These are phyloP conservation scores for Thelephora ganbajun DNA, from an alignment of 768 basidiomycete species.

Conservation along the genomic window DNA sequence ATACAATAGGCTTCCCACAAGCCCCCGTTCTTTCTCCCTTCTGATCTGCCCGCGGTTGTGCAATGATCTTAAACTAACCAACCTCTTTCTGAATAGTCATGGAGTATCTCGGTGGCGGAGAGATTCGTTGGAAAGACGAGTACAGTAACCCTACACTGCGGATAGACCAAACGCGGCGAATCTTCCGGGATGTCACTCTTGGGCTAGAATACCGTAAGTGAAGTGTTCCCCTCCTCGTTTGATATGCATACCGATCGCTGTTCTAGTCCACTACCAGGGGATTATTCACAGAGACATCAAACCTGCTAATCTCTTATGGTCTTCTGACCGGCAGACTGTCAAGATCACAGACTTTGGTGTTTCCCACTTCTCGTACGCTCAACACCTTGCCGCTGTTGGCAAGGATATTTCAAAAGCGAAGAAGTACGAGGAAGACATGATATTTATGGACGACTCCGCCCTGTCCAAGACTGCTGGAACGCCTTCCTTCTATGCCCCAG, in stretches of 20 bases:
- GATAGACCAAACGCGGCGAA: slow-evolving; percentile 71
- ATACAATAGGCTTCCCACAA: not conserved
- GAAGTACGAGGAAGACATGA: slow-evolving; percentile 32
- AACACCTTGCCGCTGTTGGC: slow-evolving; percentile 56
- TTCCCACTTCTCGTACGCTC: slow-evolving; percentile 88
- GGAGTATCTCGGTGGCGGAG: slow-evolving; percentile 93
- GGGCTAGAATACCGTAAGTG: slow-evolving; percentile 81
- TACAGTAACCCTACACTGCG: slow-evolving; percentile 60
- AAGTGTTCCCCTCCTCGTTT: slow-evolving; percentile 21
- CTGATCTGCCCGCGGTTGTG: not conserved
- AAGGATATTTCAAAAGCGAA: slow-evolving; percentile 9
- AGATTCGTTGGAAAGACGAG: slow-evolving; percentile 76
- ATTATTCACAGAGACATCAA: slow-evolving; percentile 99
- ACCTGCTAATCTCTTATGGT: slow-evolving; percentile 92
- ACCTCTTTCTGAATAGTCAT: slow-evolving; percentile 43
- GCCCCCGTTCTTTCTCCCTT: not conserved
- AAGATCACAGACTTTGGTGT: slow-evolving; percentile 99
- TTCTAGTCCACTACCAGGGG: slow-evolving; percentile 88
- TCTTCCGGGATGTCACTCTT: slow-evolving; percentile 85
- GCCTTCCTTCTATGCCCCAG: slow-evolving; percentile 93
- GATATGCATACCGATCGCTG: slow-evolving; percentile 5
- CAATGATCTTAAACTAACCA: slow-evolving; percentile 10
- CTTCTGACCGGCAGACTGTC: slow-evolving; percentile 70
- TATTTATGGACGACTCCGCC: slow-evolving; percentile 73
- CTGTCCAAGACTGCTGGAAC: slow-evolving; percentile 87